Conservation (phyloP, 2,329 filamentous ascomycete genomes). For the Diaporthe citri region DNA sequence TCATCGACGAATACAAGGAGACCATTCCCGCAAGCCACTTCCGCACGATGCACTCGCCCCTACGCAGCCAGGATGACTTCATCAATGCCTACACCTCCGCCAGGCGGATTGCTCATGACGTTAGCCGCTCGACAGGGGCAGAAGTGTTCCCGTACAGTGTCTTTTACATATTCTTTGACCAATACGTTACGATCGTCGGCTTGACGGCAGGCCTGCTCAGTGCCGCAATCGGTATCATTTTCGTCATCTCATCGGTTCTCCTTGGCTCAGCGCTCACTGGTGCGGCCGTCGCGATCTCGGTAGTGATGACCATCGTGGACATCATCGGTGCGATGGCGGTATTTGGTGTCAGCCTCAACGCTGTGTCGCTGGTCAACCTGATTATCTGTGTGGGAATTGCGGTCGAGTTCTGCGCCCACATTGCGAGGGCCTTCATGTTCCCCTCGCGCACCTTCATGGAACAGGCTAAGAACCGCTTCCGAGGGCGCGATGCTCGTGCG, state of each 20-base stretch:
- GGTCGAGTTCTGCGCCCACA: conserved; percentile 97
- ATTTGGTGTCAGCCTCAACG: conserved; percentile 90
- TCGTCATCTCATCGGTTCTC: conserved; percentile 82
- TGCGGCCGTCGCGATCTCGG: conserved; percentile 84
- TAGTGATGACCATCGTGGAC: conserved; percentile 93
- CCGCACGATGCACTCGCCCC: conserved; percentile 87
- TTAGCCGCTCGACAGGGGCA: conserved; percentile 78
- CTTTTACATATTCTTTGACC: conserved; percentile 99
- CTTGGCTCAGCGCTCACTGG: conserved; percentile 88
- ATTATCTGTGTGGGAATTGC: conserved; percentile 97
- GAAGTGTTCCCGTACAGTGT: conserved; percentile 97
- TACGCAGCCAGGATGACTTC: conserved; percentile 91
- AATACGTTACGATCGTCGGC: conserved; percentile 87
- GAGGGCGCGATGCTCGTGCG: conserved; percentile 84
- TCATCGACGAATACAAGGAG: conserved; percentile 76
- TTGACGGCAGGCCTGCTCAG: conserved; percentile 85
- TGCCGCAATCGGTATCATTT: conserved; percentile 87
- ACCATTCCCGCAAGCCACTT: conserved; percentile 90
- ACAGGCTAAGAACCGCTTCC: conserved; percentile 80
- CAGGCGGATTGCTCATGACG: conserved; percentile 84
- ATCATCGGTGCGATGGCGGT: conserved; percentile 96
- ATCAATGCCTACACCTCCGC: conserved; percentile 92
- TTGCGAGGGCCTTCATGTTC: conserved; percentile 96
- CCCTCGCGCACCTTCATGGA: conserved; percentile 87
- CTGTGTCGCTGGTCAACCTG: conserved; percentile 93